Conservation (phyloP, 495 filamentous ascomycete species). For the Trichoderma reesei region DNA sequence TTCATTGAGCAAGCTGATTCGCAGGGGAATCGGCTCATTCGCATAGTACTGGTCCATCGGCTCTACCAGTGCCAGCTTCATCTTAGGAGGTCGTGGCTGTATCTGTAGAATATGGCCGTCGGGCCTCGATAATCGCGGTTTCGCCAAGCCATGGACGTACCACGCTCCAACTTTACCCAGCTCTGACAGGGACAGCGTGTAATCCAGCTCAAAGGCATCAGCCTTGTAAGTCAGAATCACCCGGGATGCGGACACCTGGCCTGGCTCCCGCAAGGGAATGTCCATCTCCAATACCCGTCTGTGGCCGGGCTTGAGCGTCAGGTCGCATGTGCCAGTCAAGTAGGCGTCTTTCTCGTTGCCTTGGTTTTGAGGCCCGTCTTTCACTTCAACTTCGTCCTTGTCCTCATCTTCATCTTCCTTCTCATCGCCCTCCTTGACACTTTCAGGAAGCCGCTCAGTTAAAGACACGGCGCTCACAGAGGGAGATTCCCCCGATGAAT, state of each 20-base stretch:
- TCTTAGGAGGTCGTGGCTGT: conserved; percentile 83
- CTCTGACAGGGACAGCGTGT: conserved; percentile 46
- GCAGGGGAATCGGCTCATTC: conserved; percentile 60
- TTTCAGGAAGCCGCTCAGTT: background rate
- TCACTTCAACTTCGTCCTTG: conserved; percentile 21
- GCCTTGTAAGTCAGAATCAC: conserved; percentile 53
- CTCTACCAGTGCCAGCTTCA: conserved; percentile 57
- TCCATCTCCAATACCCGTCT: conserved; percentile 62
- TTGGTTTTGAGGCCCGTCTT: conserved; percentile 2
- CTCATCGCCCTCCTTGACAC: background rate
- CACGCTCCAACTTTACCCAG: conserved; percentile 35
- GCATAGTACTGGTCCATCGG: conserved; percentile 67
- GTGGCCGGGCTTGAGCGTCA: conserved; percentile 59
- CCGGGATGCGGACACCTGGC: conserved; percentile 56
- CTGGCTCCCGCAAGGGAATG: conserved; percentile 69
- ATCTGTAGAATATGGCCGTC: conserved; percentile 52
- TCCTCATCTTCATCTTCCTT: background rate
- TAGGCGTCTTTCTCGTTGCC: background rate
- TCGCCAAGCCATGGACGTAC: conserved; percentile 42
- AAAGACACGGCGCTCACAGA: background rate
- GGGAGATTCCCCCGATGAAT: background rate
- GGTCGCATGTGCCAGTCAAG: conserved; percentile 48
- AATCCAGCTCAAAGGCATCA: conserved; percentile 58
- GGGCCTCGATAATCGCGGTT: conserved; percentile 37
- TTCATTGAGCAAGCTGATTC: conserved; percentile 64